phyloP scores from a whole-genome alignment of 305 asterid genomes.

The Caryopteris hybrid region DNA sequence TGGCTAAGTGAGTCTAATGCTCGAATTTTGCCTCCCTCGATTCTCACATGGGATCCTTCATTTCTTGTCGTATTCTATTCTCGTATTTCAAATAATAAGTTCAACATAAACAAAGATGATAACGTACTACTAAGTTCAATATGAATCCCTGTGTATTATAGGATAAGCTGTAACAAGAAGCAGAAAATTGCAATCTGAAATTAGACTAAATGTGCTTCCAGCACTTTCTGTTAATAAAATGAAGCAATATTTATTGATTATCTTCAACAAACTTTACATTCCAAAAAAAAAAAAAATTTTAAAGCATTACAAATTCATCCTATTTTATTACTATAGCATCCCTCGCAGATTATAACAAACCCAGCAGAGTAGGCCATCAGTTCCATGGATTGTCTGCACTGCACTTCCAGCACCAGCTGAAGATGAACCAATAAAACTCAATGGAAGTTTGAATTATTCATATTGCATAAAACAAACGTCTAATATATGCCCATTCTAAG shows the following conservation, averaged over 20 bases:
- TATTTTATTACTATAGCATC: conserved; percentile 14
- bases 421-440: conserved; percentile 14
- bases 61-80: not conserved
- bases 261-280: conserved; percentile 9
- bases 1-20: not conserved
- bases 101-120: not conserved
- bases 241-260: conserved; percentile 11
- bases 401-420: not conserved
- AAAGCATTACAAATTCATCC: conserved; percentile 15
- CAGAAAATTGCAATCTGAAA: not conserved
- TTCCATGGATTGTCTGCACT: not conserved
- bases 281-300: not conserved
- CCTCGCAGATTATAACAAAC: conserved; percentile 9
- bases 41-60: not conserved
- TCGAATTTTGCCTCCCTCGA: not conserved
- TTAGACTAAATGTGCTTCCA: not conserved
- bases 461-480: conserved; percentile 5
- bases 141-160: not conserved
- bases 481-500: conserved; percentile 1
- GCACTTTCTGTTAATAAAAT: conserved; percentile 9
- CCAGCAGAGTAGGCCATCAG: not conserved
- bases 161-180: not conserved
- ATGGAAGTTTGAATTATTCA: conserved; percentile 16
- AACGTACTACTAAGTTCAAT: no score
- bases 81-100: not conserved